Evolutionary conservation across 148 eudicot genomes (phyloP).

Genomic region (Arctostaphylos glauca): DNA sequence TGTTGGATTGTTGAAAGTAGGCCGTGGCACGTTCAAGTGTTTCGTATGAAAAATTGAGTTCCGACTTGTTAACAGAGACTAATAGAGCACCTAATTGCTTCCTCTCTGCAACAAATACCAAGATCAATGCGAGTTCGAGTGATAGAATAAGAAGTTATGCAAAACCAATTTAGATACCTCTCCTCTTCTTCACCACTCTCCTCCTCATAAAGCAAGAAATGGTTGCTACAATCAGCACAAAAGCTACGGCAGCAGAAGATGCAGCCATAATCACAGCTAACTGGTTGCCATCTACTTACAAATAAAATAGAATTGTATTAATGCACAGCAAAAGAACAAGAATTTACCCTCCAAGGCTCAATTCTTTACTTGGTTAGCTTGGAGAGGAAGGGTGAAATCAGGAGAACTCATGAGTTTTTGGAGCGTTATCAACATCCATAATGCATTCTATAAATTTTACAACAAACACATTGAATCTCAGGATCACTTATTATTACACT

Average conservation of each 20-base stretch:
- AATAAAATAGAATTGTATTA: not conserved
- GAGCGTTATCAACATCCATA: too few relatives aligned
- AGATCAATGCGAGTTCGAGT: not conserved
- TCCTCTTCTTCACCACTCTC: conserved; percentile 15
- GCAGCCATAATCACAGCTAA: conserved; percentile 32
- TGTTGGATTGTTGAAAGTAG: conserved; percentile 41
- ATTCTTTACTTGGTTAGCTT: too few relatives aligned
- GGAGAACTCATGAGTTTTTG: too few relatives aligned
- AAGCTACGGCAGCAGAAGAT: conserved; percentile 24
- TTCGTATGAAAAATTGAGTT: conserved; percentile 38
- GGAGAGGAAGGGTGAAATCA: too few relatives aligned
- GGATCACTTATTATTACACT: too few relatives aligned
- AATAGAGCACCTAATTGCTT: conserved; percentile 35
- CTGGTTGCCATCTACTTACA: conserved; percentile 19
- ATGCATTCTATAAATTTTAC: too few relatives aligned
- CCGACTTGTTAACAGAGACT: conserved; percentile 27
- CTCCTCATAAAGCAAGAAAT: conserved; percentile 26
- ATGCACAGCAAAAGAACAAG: not conserved
- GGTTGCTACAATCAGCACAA: conserved; percentile 23
- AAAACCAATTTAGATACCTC: conserved; percentile 23
- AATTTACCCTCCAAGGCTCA: too few relatives aligned
- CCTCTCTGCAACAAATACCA: conserved; percentile 34
- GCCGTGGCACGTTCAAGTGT: conserved; percentile 46
- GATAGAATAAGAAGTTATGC: not conserved
- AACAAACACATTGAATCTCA: too few relatives aligned